A percentile compares a stretch with the other conserved stretches of the same genome.
Conservation (phyloP, 208 protist species). For the Acanthamoeba royreba region DNA sequence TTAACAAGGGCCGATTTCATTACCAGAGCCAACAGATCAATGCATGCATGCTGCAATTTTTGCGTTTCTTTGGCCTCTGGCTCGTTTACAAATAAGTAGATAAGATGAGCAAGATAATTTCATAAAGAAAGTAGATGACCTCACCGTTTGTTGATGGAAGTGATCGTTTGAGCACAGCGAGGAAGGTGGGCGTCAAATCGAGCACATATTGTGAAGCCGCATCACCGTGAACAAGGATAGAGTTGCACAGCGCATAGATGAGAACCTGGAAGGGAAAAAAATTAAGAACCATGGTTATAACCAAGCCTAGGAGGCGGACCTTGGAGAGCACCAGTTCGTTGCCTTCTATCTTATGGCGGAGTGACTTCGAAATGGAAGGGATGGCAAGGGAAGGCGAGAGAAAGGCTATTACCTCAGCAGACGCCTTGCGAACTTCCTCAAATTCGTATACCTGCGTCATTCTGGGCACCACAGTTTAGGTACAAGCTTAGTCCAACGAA, state of each 20-base stretch:
- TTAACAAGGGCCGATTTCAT: neutral
- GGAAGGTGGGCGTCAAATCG: neutral
- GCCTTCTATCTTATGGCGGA: neutral
- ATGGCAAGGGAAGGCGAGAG: neutral
- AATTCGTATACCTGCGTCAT: neutral
- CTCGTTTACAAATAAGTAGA: neutral
- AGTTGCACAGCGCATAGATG: neutral
- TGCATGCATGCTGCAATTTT: constrained; percentile 17
- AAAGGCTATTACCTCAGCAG: neutral
- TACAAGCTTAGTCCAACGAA: too few relatives aligned
- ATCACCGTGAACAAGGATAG: neutral
- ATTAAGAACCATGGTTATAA: neutral
- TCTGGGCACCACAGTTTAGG: too few relatives aligned
- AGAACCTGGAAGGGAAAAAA: neutral
- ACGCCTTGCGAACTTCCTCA: neutral
- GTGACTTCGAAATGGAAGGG: neutral
- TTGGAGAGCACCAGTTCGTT: neutral
- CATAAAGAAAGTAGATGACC: neutral
- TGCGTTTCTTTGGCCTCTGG: neutral
- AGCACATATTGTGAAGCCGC: neutral
- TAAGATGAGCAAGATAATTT: neutral
- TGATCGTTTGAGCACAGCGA: neutral
- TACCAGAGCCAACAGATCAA: neutral
- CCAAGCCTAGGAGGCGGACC: neutral
- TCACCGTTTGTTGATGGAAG: too few relatives aligned